A percentile compares a stretch with the other conserved stretches of the same genome.
Conservation (phyloP, 108 stramenopile species). For the Aurantiochytrium sp. region DNA sequence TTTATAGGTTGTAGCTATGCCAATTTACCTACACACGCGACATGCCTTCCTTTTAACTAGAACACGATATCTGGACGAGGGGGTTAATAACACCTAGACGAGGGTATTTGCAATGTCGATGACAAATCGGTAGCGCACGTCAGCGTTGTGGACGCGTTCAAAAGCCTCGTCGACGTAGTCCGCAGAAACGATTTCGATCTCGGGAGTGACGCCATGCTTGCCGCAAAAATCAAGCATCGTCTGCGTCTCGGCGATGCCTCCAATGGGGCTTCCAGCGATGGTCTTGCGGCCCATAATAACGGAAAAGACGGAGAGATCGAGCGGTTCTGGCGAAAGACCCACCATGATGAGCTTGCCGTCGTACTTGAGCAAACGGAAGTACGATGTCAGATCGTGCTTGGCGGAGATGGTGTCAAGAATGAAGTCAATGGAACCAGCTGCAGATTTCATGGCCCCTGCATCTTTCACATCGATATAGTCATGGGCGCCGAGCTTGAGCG, state of each 20-base stretch:
- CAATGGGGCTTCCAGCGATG: conserved; percentile 39
- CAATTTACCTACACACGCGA: too few species aligned
- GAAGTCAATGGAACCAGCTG: conserved; percentile 37
- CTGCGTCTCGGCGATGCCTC: conserved; percentile 51
- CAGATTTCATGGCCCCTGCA: conserved; percentile 31
- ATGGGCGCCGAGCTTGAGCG: conserved; percentile 35
- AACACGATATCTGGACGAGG: too few species aligned
- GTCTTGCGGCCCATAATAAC: conserved; percentile 1
- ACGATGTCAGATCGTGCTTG: conserved; percentile 23
- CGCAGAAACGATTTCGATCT: conserved; percentile 33
- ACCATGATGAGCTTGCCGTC: conserved; percentile 33
- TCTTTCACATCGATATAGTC: conserved; percentile 23
- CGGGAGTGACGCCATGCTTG: conserved; percentile 34
- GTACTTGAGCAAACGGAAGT: conserved; percentile 30
- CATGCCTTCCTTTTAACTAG: too few species aligned
- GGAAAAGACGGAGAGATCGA: not conserved
- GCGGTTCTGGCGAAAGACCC: not conserved
- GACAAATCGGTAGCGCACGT: conserved; percentile 3
- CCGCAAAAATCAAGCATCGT: conserved; percentile 54
- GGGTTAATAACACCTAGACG: too few species aligned
- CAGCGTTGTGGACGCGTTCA: not conserved
- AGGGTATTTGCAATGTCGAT: not conserved
- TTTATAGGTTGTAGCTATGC: too few species aligned
- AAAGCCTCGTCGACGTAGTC: not conserved
- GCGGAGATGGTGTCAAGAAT: conserved; percentile 45